A percentile compares a stretch with the other conserved stretches of the same genome.
Conservation (phyloP, 2,329 filamentous ascomycete species). For the Chaetomiaceae sp. region DNA sequence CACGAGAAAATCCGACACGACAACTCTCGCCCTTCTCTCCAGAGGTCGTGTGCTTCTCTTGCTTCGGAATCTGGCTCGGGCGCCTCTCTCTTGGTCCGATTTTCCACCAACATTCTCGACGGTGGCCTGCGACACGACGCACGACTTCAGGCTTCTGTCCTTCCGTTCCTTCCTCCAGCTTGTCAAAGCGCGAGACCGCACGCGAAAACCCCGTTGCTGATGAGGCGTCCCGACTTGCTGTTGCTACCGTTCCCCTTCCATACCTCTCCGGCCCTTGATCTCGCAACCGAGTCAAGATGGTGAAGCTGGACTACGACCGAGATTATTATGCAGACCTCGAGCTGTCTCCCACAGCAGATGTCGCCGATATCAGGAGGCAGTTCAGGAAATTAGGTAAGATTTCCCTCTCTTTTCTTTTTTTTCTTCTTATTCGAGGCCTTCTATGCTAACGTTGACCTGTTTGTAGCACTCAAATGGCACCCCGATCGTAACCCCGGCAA, state of each 20-base stretch:
- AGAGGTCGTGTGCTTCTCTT: neutral
- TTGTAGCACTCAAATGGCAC: conserved; percentile 72
- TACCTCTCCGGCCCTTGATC: conserved; percentile 5
- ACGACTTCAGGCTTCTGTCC: neutral
- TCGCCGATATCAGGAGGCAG: conserved; percentile 77
- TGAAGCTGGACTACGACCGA: conserved; percentile 60
- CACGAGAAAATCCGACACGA: neutral
- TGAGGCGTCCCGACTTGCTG: neutral
- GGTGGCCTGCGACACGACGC: neutral
- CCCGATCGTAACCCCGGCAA: conserved; percentile 83
- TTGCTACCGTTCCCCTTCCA: neutral
- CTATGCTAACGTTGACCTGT: conserved; percentile 22
- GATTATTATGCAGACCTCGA: conserved; percentile 87
- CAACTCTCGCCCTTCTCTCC: neutral
- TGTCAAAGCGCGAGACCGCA: too few species aligned
- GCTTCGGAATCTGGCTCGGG: neutral
- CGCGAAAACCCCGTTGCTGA: neutral
- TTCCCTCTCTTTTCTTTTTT: conserved; percentile 1
- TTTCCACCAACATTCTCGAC: neutral
- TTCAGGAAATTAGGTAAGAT: conserved; percentile 73
- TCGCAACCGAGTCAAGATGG: conserved; percentile 47
- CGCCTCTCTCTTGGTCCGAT: conserved; percentile 1
- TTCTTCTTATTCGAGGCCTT: too few species aligned
- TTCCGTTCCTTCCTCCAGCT: neutral
- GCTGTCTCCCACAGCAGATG: conserved; percentile 60